Base-by-base conservation (phyloP, 2,329 filamentous ascomycete genomes). In the Cladophialophora exuberans region DNA sequence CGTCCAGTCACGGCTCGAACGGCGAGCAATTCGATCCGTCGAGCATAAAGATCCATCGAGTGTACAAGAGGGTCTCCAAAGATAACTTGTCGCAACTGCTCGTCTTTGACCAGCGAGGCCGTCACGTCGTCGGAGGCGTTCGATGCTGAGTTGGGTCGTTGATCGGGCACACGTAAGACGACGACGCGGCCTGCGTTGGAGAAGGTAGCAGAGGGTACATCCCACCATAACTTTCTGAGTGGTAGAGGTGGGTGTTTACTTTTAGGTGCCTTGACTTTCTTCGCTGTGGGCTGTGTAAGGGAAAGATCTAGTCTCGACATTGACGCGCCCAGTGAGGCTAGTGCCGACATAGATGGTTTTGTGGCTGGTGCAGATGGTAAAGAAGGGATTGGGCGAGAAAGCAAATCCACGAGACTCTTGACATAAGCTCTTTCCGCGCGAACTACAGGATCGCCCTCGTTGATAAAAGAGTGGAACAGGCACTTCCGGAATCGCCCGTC, bases 61-160 rank as follows among this genome's bases (percentile, higher is more conserved):
- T 95, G 90, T 68, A 85, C 87, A 38, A 90, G 76, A 0, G 89
- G 88, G 68, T 96, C 90, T 0, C 90, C 90, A 81, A 90, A 96
- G 3, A 96, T 77, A 0, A 91, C 80, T 1, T 77, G 79, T 20
- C 87, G 76, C 46, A 96, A 70, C 66, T 88, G 77, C 38, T 86
- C 82, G 60, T 94, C 88, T 0, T 76, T 81, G 6, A 86, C 81
- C 7, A 85, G 79, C 58, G 86, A 85, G 1, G 89, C 89, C 42
- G 88, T 81, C 0, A 91, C 81, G 3, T 84, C 82, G 44, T 86
- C 80, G 11, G 49, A 35, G 7, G 67, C 76, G 79, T 61, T 75
- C 74, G 18, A 17, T 25, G 36, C 11, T 13, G 47, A 7, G 13
- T 4, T 1, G 31, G 31, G 17, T 6, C 2, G 10, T n/a, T 7